phyloP scores from a whole-genome alignment of 495 filamentous ascomycete species.

The Penicillium odoratum region DNA sequence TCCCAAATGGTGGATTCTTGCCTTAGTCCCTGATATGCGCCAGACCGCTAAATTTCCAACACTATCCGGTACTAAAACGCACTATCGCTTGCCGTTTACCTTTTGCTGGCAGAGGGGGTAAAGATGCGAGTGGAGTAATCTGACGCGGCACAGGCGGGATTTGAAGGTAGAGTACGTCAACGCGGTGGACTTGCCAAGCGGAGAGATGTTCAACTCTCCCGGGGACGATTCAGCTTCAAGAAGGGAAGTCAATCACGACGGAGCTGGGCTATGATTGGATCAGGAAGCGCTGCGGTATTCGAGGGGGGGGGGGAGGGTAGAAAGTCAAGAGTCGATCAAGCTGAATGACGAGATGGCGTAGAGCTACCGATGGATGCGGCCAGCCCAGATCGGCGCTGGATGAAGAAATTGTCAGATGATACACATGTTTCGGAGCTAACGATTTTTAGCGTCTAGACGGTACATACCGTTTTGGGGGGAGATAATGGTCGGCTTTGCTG shows the following conservation, averaged over 20 bases:
- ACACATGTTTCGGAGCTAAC: conserved; percentile 18
- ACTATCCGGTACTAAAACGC: background rate
- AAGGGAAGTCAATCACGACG: conserved; percentile 15
- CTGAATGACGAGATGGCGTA: conserved; percentile 32
- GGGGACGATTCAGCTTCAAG: conserved; percentile 15
- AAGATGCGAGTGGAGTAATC: background rate
- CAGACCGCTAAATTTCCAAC: conserved; percentile 15
- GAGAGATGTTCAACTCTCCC: conserved; percentile 24
- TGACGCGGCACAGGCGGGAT: conserved; percentile 6
- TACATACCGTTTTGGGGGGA: background rate
- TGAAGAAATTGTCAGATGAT: conserved; percentile 32
- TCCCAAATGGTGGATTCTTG: conserved; percentile 9
- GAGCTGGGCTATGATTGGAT: conserved; percentile 25
- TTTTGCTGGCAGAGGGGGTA: background rate
- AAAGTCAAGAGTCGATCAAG: conserved; percentile 9
- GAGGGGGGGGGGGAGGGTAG: conserved; percentile 17
- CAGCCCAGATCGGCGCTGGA: conserved; percentile 27
- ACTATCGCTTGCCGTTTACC: background rate
- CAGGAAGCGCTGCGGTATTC: conserved; percentile 27
- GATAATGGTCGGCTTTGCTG: background rate
- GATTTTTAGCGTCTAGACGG: background rate
- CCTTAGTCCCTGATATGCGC: conserved; percentile 10
- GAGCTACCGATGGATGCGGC: conserved; percentile 34
- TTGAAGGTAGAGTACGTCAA: conserved; percentile 15
- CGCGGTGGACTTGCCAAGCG: conserved; percentile 18